phyloP scores from a whole-genome alignment of 345 rosid genomes.

The Ceriops zippeliana region DNA sequence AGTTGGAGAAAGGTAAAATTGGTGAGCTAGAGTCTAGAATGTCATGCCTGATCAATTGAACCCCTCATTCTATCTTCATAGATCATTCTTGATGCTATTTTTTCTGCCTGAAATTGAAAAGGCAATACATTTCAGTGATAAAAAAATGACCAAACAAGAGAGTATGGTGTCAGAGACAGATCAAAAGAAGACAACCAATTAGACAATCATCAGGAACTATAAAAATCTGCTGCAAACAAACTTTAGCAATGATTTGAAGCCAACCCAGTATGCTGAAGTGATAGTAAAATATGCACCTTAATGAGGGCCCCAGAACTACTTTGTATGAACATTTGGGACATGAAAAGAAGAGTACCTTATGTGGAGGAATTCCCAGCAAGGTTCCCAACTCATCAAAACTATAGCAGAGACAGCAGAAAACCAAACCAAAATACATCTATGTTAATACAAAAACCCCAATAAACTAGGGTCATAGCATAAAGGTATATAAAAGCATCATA shows the following conservation, averaged over 20 bases:
- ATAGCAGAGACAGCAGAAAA: conserved; percentile 10
- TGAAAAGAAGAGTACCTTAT: conserved; percentile 45
- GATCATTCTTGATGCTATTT: conserved; percentile 98
- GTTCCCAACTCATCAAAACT: conserved; percentile 98
- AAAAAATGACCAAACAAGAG: neutral
- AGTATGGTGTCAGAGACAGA: neutral
- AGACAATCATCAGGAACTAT: neutral
- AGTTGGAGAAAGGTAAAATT: neutral
- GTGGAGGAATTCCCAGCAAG: conserved; percentile 87
- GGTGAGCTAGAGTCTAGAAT: neutral
- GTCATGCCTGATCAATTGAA: conserved; percentile 84
- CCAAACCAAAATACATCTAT: conserved; percentile 1
- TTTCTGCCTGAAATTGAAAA: conserved; percentile 62
- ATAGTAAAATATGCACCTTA: neutral
- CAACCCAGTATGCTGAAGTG: neutral
- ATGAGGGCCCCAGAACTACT: neutral
- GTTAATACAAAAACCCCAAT: neutral
- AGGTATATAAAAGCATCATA: conserved; percentile 4
- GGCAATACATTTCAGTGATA: neutral
- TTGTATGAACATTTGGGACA: neutral
- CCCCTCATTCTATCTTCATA: conserved; percentile 95
- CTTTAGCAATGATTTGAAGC: neutral
- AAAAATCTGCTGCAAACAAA: neutral
- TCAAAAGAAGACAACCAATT: neutral
- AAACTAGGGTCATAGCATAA: neutral